These are phyloP conservation scores for bread wheat (Triticum aestivum) DNA, from an alignment of 176 grass and related monocot genomes.

Conservation along the genomic window IWGSC_CS_RefSeq_v2.1 NC_057810.1:198252879-198253378, in stretches of 20 bases:
- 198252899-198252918: constrained; percentile 38
- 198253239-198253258: constrained; percentile 42
- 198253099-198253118: constrained; percentile 28
- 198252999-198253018: constrained; percentile 35
- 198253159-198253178: not conserved
- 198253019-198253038: constrained; percentile 29
- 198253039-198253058: constrained; percentile 30
- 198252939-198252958: constrained; percentile 24
- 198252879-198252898: constrained; percentile 31
- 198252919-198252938: constrained; percentile 31
- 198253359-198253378: not conserved
- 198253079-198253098: constrained; percentile 30
- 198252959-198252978: constrained; percentile 36
- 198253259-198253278: not conserved
- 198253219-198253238: constrained; percentile 12
- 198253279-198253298: constrained; percentile 2
- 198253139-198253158: constrained; percentile 25
- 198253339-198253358: not conserved
- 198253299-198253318: constrained; percentile 22
- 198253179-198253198: constrained; percentile 30
- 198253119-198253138: constrained; percentile 1
- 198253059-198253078: constrained; percentile 51
- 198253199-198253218: not conserved
- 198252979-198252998: constrained; percentile 45
- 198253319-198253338: not conserved